phyloP scores from a whole-genome alignment of 768 basidiomycete genomes.

The Rhizopogon vulgaris region DNA sequence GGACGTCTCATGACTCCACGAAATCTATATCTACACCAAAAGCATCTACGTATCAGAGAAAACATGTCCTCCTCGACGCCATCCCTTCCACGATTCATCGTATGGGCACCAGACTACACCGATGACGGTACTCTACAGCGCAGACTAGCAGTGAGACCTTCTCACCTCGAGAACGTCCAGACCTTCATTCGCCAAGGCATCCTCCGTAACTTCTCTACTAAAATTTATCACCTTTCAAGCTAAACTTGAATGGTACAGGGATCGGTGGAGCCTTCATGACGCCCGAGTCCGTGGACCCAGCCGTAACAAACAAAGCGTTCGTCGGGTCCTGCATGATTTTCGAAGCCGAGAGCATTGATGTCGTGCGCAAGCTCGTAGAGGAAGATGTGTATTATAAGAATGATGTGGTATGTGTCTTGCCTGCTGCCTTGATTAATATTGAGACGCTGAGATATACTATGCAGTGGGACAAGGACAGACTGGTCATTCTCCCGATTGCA shows the following conservation, averaged over 20 bases:
- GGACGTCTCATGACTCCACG: background rate
- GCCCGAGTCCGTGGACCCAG: constrained; percentile 46
- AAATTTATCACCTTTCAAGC: background rate
- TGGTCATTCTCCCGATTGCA: constrained; percentile 44
- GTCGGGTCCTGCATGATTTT: constrained; percentile 50
- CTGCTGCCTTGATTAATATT: background rate
- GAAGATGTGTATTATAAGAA: constrained; percentile 16
- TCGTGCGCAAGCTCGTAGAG: constrained; percentile 22
- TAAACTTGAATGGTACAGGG: constrained; percentile 27
- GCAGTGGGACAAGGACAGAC: constrained; percentile 56
- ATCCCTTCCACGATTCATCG: constrained; percentile 34
- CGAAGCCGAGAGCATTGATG: constrained; percentile 48
- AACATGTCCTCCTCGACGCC: constrained; percentile 15
- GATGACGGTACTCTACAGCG: constrained; percentile 48
- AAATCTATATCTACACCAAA: background rate
- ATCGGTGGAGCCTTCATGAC: constrained; percentile 52
- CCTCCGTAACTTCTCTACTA: constrained; percentile 38
- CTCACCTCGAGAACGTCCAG: constrained; percentile 43
- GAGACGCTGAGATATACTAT: background rate
- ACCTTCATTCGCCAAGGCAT: constrained; percentile 31
- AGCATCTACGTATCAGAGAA: background rate
- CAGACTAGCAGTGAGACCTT: constrained; percentile 45
- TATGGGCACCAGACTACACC: constrained; percentile 63
- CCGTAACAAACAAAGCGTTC: constrained; percentile 47
- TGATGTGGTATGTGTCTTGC: constrained; percentile 15